These are phyloP conservation scores for Acrodontium crateriforme DNA, from an alignment of 2,329 filamentous ascomycete genomes.

Conservation along the genomic window DNA sequence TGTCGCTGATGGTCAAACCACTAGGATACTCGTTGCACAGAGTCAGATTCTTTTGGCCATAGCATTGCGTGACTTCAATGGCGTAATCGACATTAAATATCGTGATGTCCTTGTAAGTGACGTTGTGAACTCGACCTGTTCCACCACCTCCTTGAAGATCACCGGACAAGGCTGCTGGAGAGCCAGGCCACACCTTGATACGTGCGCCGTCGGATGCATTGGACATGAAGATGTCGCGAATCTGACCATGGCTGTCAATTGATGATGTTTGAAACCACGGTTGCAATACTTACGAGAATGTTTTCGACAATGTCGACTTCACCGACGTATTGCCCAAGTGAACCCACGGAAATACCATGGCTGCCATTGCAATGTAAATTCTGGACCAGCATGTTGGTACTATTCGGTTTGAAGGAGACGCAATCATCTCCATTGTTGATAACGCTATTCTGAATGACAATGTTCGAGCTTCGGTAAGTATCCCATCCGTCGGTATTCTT, in stretches of 20 bases:
- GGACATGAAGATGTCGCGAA: conserved; percentile 25
- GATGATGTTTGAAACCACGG: conserved; percentile 41
- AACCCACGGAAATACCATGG: conserved; percentile 61
- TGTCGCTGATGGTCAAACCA: conserved; percentile 40
- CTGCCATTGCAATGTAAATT: conserved; percentile 54
- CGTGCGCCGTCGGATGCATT: conserved; percentile 47
- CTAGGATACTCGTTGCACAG: conserved; percentile 47
- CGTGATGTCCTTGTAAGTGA: conserved; percentile 51
- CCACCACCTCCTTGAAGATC: conserved; percentile 55
- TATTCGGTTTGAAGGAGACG: conserved; percentile 62
- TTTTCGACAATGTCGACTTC: conserved; percentile 56
- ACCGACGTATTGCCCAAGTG: conserved; percentile 51
- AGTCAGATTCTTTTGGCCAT: conserved; percentile 47
- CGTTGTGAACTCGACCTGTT: conserved; percentile 46
- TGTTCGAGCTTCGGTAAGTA: conserved; percentile 45
- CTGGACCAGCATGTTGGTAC: conserved; percentile 53
- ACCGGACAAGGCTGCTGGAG: conserved; percentile 39
- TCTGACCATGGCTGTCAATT: too few relatives aligned
- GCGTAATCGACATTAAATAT: conserved; percentile 51
- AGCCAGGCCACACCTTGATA: conserved; percentile 61
- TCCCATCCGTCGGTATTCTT: conserved; percentile 45
- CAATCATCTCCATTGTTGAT: conserved; percentile 57
- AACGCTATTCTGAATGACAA: conserved; percentile 53
- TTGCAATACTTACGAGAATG: conserved; percentile 37
- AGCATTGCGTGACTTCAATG: conserved; percentile 52